Base-by-base conservation (phyloP, 108 stramenopile species). In the Heterococcus sp. region DNA sequence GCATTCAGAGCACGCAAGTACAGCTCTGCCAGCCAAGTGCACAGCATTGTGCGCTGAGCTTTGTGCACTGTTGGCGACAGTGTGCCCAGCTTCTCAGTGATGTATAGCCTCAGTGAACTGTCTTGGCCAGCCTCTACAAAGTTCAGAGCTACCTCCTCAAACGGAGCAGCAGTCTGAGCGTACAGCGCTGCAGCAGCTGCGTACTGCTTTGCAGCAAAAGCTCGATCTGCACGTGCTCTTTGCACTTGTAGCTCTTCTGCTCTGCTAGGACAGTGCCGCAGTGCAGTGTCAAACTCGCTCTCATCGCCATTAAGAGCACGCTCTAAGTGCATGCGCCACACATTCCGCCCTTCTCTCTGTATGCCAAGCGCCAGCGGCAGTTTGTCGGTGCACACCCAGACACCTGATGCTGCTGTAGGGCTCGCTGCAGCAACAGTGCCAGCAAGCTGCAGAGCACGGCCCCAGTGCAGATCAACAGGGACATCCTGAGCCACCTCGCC, bases 21-120 rank as follows among this genome's bases (percentile, higher is more conserved):
- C 1, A 75, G 68, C 83, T 84, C 83, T 26, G 74, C 75, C 35
- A 82, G 73, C 81, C 81, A 82, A 5, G 81, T 75, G 81, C 81
- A 82, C 21, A 75, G 75, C 83, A 84, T 75, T 14, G 69, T 69
- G 35, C 69, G 35, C 68, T 69, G 69, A 38, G 35, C 75, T 75
- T 75, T 71, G 68, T 71, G 38, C 32, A 69, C 46, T 58, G 46
- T 58, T 36, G 32, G 27, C 32, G 76, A 78, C 36, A 82, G 66
- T 40, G 66, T 72, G 68, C 58, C 36, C n/a, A 82, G 73, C 29
- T 65, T 74, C 81, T 73, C 71, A 1, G 75, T 46, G 2, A 82
- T 67, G 73, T 82, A 82, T 26, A 58, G 67, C 65, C 66, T 72
- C 11, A 82, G 39, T 2, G 81, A 73, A 0, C 46, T 58, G 36